Conservation (phyloP, 208 protist species). For the Trypanosomatidae sp. region DNA sequence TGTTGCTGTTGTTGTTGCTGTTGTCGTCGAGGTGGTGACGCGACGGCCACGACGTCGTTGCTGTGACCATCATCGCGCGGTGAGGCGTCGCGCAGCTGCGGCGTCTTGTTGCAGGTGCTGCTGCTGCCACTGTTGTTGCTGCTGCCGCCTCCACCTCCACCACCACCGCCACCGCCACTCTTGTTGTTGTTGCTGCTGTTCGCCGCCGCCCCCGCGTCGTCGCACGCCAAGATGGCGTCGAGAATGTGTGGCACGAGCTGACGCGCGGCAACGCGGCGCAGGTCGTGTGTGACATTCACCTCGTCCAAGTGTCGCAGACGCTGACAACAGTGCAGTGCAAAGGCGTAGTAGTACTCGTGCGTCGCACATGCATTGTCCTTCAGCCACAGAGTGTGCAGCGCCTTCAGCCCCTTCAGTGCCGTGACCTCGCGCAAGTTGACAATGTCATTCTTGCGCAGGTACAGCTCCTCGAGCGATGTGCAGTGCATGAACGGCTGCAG, state of each 20-base stretch:
- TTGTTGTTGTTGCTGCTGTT: not conserved
- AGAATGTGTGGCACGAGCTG: conserved; percentile 37
- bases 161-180: not conserved
- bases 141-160: conserved; percentile 3
- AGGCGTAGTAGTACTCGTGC: conserved; percentile 71
- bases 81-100: not conserved
- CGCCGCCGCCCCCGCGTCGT: not conserved
- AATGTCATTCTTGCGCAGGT: conserved; percentile 89
- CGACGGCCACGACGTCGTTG: not conserved
- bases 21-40: not conserved
- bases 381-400: conserved; percentile 85
- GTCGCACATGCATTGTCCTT: conserved; percentile 87
- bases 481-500: conserved; percentile 63
- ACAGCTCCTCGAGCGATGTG: conserved; percentile 71
- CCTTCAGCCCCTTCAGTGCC: conserved; percentile 38
- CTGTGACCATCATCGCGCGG: not conserved
- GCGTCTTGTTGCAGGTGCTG: not conserved
- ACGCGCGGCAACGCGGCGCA: conserved; percentile 36
- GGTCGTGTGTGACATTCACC: conserved; percentile 47
- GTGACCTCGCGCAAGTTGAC: conserved; percentile 58
- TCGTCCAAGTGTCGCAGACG: conserved; percentile 80
- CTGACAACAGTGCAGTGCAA: conserved; percentile 75
- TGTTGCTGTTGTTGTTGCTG: not conserved
- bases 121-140: conserved; percentile 1
- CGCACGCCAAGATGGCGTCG: conserved; percentile 35